Evolutionary conservation across 179 eudicot species (phyloP).

Genomic region (Actinidia chinensis): DNA sequence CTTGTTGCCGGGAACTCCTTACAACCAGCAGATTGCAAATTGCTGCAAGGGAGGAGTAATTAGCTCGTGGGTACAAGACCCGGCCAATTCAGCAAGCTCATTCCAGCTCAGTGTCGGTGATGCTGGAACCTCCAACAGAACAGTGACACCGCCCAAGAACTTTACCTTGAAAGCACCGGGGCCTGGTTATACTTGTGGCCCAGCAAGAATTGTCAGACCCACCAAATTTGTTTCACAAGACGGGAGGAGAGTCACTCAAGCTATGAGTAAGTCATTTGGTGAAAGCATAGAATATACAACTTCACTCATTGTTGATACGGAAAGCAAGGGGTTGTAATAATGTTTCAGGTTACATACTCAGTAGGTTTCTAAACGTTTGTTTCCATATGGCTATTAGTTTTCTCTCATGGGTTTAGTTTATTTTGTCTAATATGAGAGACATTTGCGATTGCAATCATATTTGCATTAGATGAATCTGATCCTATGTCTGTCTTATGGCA

Average conservation of each 20-base stretch:
- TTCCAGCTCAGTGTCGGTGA: slow-evolving; percentile 67
- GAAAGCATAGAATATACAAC: not conserved
- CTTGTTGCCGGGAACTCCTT: slow-evolving; percentile 55
- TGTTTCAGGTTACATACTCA: too few species aligned
- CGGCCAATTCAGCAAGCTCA: slow-evolving; percentile 42
- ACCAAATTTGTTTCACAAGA: slow-evolving; percentile 41
- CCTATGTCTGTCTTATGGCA: slow-evolving; percentile 23
- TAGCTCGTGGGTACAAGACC: slow-evolving; percentile 57
- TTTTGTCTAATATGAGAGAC: not conserved
- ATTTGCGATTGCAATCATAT: not conserved
- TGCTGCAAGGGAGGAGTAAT: slow-evolving; percentile 85
- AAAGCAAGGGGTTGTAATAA: not conserved
- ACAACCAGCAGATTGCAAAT: slow-evolving; percentile 63
- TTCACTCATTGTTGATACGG: not conserved
- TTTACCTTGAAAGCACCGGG: slow-evolving; percentile 60
- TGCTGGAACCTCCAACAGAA: slow-evolving; percentile 60
- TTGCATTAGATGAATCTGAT: not conserved
- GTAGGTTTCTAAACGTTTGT: not conserved
- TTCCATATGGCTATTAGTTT: not conserved
- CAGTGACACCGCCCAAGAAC: slow-evolving; percentile 59
- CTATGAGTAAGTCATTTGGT: slow-evolving; percentile 54
- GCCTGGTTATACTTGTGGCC: slow-evolving; percentile 66
- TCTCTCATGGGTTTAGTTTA: not conserved
- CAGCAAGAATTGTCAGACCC: slow-evolving; percentile 53
- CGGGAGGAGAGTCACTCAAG: slow-evolving; percentile 60